Conservation (phyloP, 495 filamentous ascomycete species). For the Aspergillus incahuasiensis region DNA sequence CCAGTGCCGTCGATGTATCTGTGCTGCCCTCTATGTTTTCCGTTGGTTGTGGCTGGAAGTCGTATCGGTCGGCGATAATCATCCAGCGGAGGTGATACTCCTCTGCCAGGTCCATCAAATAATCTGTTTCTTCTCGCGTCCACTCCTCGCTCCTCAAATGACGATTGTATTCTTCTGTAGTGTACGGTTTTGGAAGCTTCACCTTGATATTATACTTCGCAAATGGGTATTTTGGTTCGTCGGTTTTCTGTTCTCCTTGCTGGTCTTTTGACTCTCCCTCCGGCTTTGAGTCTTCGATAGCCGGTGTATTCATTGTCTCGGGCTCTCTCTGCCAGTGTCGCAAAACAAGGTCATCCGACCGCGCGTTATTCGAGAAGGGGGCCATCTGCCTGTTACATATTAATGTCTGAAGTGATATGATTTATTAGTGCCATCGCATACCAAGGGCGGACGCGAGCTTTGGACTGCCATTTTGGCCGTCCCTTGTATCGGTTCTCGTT, state of each 20-base stretch:
- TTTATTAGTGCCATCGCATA: slow-evolving; percentile 20
- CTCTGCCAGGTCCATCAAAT: slow-evolving; percentile 65
- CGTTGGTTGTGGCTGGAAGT: slow-evolving; percentile 53
- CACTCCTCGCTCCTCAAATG: slow-evolving; percentile 71
- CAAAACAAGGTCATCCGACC: slow-evolving; percentile 53
- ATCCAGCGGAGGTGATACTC: slow-evolving; percentile 85
- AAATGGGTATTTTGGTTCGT: slow-evolving; percentile 47
- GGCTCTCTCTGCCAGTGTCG: slow-evolving; percentile 60
- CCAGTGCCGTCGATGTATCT: slow-evolving; percentile 35
- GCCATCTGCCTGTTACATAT: slow-evolving; percentile 40
- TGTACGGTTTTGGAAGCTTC: slow-evolving; percentile 65
- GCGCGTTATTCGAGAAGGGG: slow-evolving; percentile 56
- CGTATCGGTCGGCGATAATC: slow-evolving; percentile 90
- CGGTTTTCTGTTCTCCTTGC: slow-evolving; percentile 25
- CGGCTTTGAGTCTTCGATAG: slow-evolving; percentile 39
- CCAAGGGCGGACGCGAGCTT: slow-evolving; percentile 51
- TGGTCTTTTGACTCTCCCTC: slow-evolving; percentile 40
- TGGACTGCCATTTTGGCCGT: slow-evolving; percentile 55
- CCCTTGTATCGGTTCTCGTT: slow-evolving; percentile 64
- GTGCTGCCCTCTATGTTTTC: slow-evolving; percentile 17
- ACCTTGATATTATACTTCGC: slow-evolving; percentile 81
- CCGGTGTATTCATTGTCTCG: slow-evolving; percentile 35
- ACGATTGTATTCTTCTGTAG: slow-evolving; percentile 76
- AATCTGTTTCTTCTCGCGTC: slow-evolving; percentile 90
- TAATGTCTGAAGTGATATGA: background rate